These are phyloP conservation scores for Acorus calamus DNA, from an alignment of 106 monocot genomes.

Conservation along the genomic window DNA sequence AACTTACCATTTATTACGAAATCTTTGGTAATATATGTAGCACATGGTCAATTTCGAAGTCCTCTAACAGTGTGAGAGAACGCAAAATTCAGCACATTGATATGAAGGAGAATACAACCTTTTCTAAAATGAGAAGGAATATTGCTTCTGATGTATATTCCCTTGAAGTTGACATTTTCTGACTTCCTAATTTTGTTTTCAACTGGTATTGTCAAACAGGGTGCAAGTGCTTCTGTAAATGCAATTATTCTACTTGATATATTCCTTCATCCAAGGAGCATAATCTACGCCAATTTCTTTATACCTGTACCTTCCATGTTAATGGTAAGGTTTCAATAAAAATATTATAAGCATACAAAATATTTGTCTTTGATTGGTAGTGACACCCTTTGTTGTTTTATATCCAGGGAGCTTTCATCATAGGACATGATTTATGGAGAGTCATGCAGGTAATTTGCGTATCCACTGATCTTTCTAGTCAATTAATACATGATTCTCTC, in stretches of 20 bases:
- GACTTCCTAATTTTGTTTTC: neutral
- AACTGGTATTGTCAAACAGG: constrained; percentile 28
- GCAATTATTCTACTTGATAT: constrained; percentile 80
- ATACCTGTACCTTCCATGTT: constrained; percentile 69
- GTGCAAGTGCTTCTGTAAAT: constrained; percentile 92
- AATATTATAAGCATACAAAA: too few species aligned
- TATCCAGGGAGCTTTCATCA: constrained; percentile 46
- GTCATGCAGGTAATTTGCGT: constrained; percentile 28
- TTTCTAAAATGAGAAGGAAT: too few species aligned
- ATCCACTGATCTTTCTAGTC: constrained; percentile 1
- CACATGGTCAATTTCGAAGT: too few species aligned
- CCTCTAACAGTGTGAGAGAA: too few species aligned
- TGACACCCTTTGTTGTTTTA: neutral
- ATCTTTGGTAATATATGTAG: too few species aligned
- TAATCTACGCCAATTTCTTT: constrained; percentile 58
- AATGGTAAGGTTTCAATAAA: constrained; percentile 35
- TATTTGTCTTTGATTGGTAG: too few species aligned
- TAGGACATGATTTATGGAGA: constrained; percentile 49
- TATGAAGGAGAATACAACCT: neutral
- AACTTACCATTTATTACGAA: too few species aligned
- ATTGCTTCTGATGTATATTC: too few species aligned
- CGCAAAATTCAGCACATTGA: too few species aligned
- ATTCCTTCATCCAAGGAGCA: constrained; percentile 69
- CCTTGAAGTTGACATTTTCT: neutral
- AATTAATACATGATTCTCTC: constrained; percentile 21